phyloP scores from a whole-genome alignment of 208 protist genomes.

The Trypanosoma vivax region DNA sequence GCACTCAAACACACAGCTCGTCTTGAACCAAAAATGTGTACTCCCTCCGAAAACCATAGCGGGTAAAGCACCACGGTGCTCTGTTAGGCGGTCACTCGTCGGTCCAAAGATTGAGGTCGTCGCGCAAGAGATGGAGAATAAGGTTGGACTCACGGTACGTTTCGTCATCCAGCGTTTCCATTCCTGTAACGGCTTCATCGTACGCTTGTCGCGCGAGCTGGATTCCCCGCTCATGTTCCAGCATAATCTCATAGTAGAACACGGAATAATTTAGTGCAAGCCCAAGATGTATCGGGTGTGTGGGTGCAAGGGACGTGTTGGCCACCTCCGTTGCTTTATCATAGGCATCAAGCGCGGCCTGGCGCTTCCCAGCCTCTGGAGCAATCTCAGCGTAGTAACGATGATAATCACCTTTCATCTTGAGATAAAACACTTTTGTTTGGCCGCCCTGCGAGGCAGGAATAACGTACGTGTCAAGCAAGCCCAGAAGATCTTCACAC shows the following conservation, averaged over 20 bases:
- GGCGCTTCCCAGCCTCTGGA: conserved; percentile 71
- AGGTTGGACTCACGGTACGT: conserved; percentile 98
- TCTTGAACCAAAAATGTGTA: too few species aligned
- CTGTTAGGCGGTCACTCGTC: conserved; percentile 75
- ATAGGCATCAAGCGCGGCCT: conserved; percentile 86
- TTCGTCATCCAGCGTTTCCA: conserved; percentile 97
- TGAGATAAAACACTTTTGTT: conserved; percentile 94
- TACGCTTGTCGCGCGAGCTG: conserved; percentile 92
- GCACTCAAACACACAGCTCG: too few species aligned
- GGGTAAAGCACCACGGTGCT: conserved; percentile 5
- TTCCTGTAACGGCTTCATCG: conserved; percentile 94
- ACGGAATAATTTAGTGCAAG: conserved; percentile 99
- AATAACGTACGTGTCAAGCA: conserved; percentile 97
- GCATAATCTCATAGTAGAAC: conserved; percentile 99
- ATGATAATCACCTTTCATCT: conserved; percentile 96
- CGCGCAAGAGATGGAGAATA: conserved; percentile 98
- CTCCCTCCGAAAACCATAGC: not conserved
- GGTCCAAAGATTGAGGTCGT: conserved; percentile 99
- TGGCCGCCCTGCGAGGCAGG: conserved; percentile 85
- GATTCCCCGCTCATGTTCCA: conserved; percentile 92
- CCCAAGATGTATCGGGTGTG: conserved; percentile 98
- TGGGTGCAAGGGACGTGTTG: conserved; percentile 86
- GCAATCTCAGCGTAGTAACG: conserved; percentile 98
- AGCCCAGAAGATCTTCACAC: conserved; percentile 95
- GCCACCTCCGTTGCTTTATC: conserved; percentile 84